These are phyloP conservation scores for Gracilaria domingensis DNA, from an alignment of 23 red algal genomes.

Conservation along the genomic window DNA sequence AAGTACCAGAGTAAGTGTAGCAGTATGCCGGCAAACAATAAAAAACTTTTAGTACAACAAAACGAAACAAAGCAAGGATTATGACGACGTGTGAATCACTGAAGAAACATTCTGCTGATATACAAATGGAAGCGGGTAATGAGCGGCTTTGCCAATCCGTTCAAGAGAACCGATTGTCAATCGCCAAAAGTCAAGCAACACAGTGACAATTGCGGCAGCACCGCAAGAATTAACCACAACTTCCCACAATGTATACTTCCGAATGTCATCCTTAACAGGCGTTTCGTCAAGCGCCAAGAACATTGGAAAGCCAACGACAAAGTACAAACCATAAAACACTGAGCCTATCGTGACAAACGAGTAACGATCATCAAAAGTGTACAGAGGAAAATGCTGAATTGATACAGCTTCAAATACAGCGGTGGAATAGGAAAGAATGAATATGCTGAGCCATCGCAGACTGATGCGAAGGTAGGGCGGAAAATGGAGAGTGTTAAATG, in stretches of 20 bases:
- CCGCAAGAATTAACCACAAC: conserved; percentile 73
- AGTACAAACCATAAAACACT: conserved; percentile 92
- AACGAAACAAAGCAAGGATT: not conserved
- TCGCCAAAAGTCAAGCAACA: conserved; percentile 96
- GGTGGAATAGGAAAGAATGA: conserved; percentile 77
- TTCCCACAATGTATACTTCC: conserved; percentile 17
- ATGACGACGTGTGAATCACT: not conserved
- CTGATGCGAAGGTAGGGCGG: not conserved
- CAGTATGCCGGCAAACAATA: no score
- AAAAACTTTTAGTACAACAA: no score
- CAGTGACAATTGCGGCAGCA: conserved; percentile 87
- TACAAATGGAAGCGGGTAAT: conserved; percentile 45
- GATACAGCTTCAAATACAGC: conserved; percentile 92
- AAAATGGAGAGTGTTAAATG: not conserved
- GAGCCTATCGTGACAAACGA: conserved; percentile 75
- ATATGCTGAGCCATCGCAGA: conserved; percentile 42
- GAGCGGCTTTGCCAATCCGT: not conserved
- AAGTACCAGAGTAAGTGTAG: no score
- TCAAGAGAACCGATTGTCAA: conserved; percentile 81
- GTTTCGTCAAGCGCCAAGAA: conserved; percentile 85
- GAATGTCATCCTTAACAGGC: not conserved
- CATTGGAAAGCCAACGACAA: conserved; percentile 96
- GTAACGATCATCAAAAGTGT: conserved; percentile 69
- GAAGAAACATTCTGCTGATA: not conserved
- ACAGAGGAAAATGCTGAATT: conserved; percentile 94